Base-by-base conservation (phyloP, 768 basidiomycete species). In the Suillus paluster region DNA sequence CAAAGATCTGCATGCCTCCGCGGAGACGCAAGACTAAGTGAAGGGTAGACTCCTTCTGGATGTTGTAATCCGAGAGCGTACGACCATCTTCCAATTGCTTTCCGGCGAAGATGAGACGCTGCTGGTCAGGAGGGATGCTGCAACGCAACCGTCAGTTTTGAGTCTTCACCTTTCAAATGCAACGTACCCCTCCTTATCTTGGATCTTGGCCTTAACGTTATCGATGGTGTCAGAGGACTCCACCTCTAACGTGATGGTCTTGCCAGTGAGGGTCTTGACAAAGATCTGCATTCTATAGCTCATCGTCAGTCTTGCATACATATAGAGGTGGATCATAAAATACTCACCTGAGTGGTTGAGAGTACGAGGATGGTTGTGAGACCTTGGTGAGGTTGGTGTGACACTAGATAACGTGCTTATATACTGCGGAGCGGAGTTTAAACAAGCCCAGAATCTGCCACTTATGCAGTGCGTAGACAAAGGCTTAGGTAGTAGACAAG, bases 81-180 rank as follows among this genome's bases (percentile, higher is more conserved):
- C 95, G 89, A 4, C 95, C 95, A 70, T 97, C 95, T 75, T 97
- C 95, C 30, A 97, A 86, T 75, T 96, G 95, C 79, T 97, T 96
- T 63, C 95, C 95, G 50, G 95, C 95, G 66, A 96, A 97, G 81
- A 97, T 97, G n/a, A 97, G 79, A 65, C 95, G 94, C 73, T 96
- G 94, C 69, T 94, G 94, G 78, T 95, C 92, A 27, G 94, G 95
- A 23, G 90, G 90, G 62, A 92, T 92, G 15, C 87, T 81, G 39
- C 12, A 54, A 9, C 6, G 25, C 61, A 64, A 14, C 10, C 3
- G 15, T 61, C 21, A 61, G 42, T 14, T n/a, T 3, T 1, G 11
- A 60, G 17, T 19, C 21, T n/a, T 11, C 5, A 15, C 6, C 46
- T 15, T 23, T 25, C 17, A 15, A 27, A 41, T 70, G 58, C 62